Evolutionary conservation across 257 asterid species (phyloP), one percentile per base, ranked within the genome.

Genomic region (Forsythia suspensa): DNA sequence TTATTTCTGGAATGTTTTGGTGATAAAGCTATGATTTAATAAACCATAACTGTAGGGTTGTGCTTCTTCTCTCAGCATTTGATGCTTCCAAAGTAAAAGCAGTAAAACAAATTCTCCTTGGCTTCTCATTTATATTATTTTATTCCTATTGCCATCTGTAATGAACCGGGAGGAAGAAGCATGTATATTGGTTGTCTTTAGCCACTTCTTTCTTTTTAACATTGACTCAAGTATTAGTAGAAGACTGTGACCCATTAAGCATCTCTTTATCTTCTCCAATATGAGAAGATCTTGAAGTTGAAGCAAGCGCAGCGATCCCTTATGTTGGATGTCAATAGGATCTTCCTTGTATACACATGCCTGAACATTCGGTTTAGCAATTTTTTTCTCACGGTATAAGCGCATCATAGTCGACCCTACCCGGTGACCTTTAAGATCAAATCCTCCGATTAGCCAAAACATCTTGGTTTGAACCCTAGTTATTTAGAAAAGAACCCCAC

Each of bases 401-500:
- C 38, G 96, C 97, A 87, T 95, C 97, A 24, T 74, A 21, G 84
- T 93, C 98, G 40, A 95, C 97, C 81, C 97, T 87, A 78, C 98
- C 99, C 99, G 93, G 81, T 93, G 98, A 77, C 90, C 80, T 38
- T 92, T 97, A 68, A 95, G 88, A 76, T 95, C 98, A 74, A 95
- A 86, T 43, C 81, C 98, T 90, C 79, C 93, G 98, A 84, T 95
- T 93, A 65, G 93, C 97, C 84, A 89, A 79, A 67, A 77, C 85
- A 78, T 88, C 96, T 78, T 87, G 76, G 68, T 80, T 85, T 44
- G 97, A 86, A 20, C 96, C 98, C 99, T 98, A 95, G 79, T 82
- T 88, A 79, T 93, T 93, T 83, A 93, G 76, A 85, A 70, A 89
- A 13, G 97, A 85, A 72, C 97, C 96, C 96, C 97, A 90, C 59